Base-by-base conservation (phyloP, 1,284 basidiomycete genomes). In the Agroathelia rolfsii region DNA sequence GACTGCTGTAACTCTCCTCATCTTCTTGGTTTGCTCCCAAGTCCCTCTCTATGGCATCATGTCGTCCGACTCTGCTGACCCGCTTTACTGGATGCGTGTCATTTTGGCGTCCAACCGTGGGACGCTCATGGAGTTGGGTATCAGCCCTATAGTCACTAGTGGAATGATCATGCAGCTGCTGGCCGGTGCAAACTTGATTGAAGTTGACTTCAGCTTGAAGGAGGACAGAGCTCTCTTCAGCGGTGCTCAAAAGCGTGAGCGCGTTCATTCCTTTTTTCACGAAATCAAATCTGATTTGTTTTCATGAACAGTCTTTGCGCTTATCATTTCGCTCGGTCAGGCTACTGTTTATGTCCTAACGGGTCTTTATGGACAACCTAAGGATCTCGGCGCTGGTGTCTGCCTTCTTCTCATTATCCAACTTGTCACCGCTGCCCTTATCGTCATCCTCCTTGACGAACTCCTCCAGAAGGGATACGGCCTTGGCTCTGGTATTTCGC, bases 151-250 rank as follows among this genome's bases (percentile, higher is more conserved):
- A 56, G 80, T 98, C 52, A 98, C 94, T 9, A 86, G 81, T 26
- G 94, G 94, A 49, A 98, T 97, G 94, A 97, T 97, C 63, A 97
- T 98, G 88, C 94, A 98, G 62, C 79, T 98, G 31, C 73, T 98
- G 42, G 93, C 94, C 12, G 94, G 94, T 40, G 94, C 95, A 32
- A 96, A 93, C 62, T 69, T 98, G 49, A 86, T 98, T 53, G 94
- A 98, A 43, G 88, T 98, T 48, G 94, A 98, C 65, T 97, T 96
- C 55, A 80, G 78, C 43, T 64, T 98, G 53, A 95, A 97, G 72
- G 94, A 98, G 59, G 94, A 98, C 58, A 72, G 94, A 34, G 92
- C 90, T 13, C 66, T 98, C 36, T 97, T 97, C 53, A 85, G 90
- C 46, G 90, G 86, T 45, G 94, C 93, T 21, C 94, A 98, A 64